Evolutionary conservation across 2,329 filamentous ascomycete species (phyloP).

Genomic region (Chaetomiaceae sp.): DNA sequence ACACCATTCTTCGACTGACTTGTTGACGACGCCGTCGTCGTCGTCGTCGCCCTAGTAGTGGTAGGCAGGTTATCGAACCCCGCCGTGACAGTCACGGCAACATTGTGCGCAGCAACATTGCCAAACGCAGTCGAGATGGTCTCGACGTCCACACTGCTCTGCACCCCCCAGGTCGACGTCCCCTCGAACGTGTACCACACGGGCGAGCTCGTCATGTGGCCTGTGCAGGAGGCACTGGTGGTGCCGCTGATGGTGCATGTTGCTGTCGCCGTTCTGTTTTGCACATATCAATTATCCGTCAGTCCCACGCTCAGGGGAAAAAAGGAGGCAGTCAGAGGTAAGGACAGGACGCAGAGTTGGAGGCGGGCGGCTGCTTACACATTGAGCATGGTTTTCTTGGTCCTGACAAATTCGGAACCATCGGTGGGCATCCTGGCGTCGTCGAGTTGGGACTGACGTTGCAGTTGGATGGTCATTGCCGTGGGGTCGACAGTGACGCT

Average conservation of each 20-base stretch:
- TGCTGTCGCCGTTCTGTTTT: background rate
- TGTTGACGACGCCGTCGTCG: background rate
- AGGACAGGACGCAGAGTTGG: too few species aligned
- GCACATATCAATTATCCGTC: too few species aligned
- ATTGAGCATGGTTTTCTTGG: background rate
- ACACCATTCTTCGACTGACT: too few species aligned
- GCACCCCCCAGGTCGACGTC: background rate
- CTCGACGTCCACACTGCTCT: background rate
- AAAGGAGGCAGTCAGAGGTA: too few species aligned
- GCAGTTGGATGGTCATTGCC: background rate
- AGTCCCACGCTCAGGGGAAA: too few species aligned
- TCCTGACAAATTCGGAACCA: background rate
- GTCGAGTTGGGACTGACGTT: background rate
- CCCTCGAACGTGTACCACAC: background rate
- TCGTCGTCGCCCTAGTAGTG: background rate
- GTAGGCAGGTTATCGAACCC: background rate
- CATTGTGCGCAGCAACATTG: background rate
- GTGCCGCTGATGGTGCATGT: background rate
- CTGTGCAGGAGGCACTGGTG: background rate
- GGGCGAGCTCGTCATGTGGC: background rate
- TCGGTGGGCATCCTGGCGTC: background rate
- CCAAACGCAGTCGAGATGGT: background rate
- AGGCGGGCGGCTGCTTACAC: background rate
- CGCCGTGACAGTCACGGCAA: background rate
- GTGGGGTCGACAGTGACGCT: conserved; percentile 1